phyloP scores from a whole-genome alignment of 352 stramenopile species.

The Saprolegnia parasitica region DNA sequence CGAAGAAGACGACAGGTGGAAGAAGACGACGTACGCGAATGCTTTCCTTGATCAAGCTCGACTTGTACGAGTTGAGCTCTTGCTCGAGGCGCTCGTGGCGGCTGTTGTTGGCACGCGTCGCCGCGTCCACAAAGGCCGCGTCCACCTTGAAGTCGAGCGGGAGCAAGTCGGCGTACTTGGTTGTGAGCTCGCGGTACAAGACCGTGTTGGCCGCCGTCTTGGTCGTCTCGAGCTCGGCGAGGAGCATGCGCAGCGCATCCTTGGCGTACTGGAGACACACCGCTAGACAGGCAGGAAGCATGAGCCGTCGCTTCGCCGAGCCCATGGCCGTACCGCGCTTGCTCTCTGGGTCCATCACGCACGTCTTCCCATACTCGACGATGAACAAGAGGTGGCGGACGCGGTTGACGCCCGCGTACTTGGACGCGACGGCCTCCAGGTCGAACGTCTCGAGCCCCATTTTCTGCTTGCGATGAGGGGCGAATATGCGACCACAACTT shows the following conservation, averaged over 20 bases:
- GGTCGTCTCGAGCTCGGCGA: conserved; percentile 19
- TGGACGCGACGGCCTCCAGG: conserved; percentile 73
- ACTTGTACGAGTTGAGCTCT: conserved; percentile 89
- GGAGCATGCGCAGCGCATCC: conserved; percentile 23
- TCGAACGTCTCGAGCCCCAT: conserved; percentile 60
- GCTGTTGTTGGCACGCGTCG: conserved; percentile 54
- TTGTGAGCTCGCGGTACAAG: conserved; percentile 26
- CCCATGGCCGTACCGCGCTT: conserved; percentile 17
- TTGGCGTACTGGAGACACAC: conserved; percentile 18
- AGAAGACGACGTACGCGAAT: conserved; percentile 52
- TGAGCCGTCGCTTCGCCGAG: background rate
- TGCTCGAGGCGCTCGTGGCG: conserved; percentile 82
- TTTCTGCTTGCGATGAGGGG: background rate
- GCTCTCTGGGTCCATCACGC: conserved; percentile 19
- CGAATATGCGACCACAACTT: background rate
- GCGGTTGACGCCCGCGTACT: conserved; percentile 79
- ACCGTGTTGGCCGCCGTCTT: conserved; percentile 23
- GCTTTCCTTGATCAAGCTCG: conserved; percentile 89
- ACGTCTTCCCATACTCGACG: conserved; percentile 27
- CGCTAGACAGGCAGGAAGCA: background rate
- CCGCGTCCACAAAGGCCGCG: conserved; percentile 49
- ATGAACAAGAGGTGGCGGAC: conserved; percentile 73
- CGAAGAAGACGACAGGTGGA: conserved; percentile 5
- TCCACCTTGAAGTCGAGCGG: conserved; percentile 35
- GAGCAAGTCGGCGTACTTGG: conserved; percentile 24